Evolutionary conservation across 768 basidiomycete genomes (phyloP).

Genomic region (Tylopilus balloui): DNA sequence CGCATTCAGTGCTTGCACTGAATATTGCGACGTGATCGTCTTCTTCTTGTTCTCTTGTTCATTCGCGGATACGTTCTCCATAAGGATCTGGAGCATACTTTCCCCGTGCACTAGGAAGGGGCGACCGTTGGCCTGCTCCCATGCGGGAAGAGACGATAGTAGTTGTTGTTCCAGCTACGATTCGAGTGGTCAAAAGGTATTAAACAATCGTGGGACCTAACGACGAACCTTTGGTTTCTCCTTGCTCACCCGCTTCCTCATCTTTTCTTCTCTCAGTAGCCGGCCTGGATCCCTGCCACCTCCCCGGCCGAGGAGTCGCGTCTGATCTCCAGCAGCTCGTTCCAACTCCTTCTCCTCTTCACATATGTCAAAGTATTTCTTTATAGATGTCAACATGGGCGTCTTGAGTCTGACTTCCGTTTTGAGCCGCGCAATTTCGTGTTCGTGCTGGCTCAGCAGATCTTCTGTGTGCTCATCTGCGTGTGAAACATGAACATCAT

Average conservation of each 20-base stretch:
- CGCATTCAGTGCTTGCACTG: constrained; percentile 26
- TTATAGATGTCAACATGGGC: constrained; percentile 67
- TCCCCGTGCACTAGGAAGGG: constrained; percentile 84
- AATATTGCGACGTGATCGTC: constrained; percentile 35
- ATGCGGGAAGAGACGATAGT: constrained; percentile 67
- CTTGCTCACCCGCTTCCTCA: constrained; percentile 88
- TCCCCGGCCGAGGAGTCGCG: constrained; percentile 75
- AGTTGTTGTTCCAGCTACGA: constrained; percentile 85
- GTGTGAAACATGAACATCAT: background rate
- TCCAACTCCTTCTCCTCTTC: constrained; percentile 87
- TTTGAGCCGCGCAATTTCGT: constrained; percentile 76
- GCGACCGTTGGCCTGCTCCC: constrained; percentile 74
- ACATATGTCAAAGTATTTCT: constrained; percentile 88
- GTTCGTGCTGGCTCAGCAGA: constrained; percentile 76
- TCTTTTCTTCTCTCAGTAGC: constrained; percentile 91
- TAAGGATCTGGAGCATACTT: constrained; percentile 73
- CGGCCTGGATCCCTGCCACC: constrained; percentile 74
- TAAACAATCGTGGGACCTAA: background rate
- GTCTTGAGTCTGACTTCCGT: constrained; percentile 79
- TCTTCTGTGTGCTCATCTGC: constrained; percentile 88
- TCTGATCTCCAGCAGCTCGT: constrained; percentile 75
- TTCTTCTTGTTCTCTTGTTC: constrained; percentile 80
- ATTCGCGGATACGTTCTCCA: constrained; percentile 63
- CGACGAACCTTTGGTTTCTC: constrained; percentile 81
- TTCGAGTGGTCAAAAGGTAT: constrained; percentile 33